Evolutionary conservation across 2,329 filamentous ascomycete species (phyloP), one percentile per base, ranked within the genome.

Genomic region (Colletotrichum sp.): DNA sequence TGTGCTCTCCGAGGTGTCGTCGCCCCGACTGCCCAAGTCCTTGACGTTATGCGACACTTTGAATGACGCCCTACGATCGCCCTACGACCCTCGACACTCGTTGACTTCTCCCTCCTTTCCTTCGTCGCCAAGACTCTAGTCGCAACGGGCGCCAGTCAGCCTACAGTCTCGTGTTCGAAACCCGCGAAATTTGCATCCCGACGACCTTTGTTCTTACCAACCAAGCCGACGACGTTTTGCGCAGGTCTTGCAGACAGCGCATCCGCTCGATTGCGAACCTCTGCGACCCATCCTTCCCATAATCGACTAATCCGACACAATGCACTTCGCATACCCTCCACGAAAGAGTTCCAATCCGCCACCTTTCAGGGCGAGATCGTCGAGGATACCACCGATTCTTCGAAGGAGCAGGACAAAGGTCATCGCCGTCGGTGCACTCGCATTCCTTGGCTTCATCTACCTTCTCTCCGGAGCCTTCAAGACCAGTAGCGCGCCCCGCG

Each of bases 301-400:
- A 64, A 63, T 52, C 60, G 14, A 30, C 18, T 65, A 26, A 55
- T 59, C 57, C 77, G 72, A 78, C 81, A 88, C 81, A 80, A 97
- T 98, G 95, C 96, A 98, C 85, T 96, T 96, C 89, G 95, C 96
- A 78, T 93, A 98, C 81, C 96, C 96, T 71, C 92, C 95, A 81
- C 94, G 96, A 84, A 98, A 96, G 87, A 92, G 91, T 82, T 96
- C 95, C 79, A 92, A 94, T 82, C 92, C 94, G 79, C 92, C 93
- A 79, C 93, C 93, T 34, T 96, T 95, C 85, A 89, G 90, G 78
- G 89, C 91, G 64, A 90, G 92, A 81, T 89, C 90, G 78, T 87
- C 92, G 81, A 86, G 89, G 79, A 84, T 76, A 76, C 67, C 74
- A 24, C 83, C 91, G 64, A 81, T 87, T 76, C 81, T 92, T 77